Evolutionary conservation across 2,329 filamentous ascomycete species (phyloP).

Genomic region (Aspergillus jensenii): DNA sequence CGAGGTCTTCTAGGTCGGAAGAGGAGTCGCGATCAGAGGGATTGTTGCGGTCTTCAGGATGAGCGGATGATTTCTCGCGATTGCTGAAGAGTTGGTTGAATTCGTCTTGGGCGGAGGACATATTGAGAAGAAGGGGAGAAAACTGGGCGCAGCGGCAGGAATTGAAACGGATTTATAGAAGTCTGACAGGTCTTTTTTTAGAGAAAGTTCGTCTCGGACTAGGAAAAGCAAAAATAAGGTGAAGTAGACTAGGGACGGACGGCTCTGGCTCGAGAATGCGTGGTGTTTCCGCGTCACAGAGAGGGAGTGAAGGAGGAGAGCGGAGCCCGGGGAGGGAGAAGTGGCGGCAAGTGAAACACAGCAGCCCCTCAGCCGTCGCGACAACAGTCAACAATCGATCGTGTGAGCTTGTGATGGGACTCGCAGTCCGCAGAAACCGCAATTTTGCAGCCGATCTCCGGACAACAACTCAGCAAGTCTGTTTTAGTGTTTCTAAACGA

Average conservation of each 20-base stretch:
- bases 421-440: too few relatives aligned
- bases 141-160: constrained; percentile 10
- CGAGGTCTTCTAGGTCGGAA: constrained; percentile 22
- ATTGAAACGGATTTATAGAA: constrained; percentile 16
- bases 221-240: constrained; percentile 6
- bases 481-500: too few relatives aligned
- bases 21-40: constrained; percentile 28
- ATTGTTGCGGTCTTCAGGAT: constrained; percentile 45
- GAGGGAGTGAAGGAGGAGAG: neutral
- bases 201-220: neutral
- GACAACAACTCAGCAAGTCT: neutral
- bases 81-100: constrained; percentile 44
- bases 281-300: neutral
- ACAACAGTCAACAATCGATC: constrained; percentile 4
- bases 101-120: constrained; percentile 49
- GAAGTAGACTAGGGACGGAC: neutral
- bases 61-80: constrained; percentile 34
- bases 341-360: constrained; percentile 20
- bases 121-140: constrained; percentile 27
- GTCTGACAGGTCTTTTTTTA: constrained; percentile 12
- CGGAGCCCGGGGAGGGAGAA: constrained; percentile 1
- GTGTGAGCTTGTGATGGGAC: neutral
- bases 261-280: neutral
- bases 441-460: neutral
- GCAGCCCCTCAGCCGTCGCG: neutral